Evolutionary conservation across 2,329 filamentous ascomycete genomes (phyloP).

Genomic region (Coniochaeta hoffmannii): DNA sequence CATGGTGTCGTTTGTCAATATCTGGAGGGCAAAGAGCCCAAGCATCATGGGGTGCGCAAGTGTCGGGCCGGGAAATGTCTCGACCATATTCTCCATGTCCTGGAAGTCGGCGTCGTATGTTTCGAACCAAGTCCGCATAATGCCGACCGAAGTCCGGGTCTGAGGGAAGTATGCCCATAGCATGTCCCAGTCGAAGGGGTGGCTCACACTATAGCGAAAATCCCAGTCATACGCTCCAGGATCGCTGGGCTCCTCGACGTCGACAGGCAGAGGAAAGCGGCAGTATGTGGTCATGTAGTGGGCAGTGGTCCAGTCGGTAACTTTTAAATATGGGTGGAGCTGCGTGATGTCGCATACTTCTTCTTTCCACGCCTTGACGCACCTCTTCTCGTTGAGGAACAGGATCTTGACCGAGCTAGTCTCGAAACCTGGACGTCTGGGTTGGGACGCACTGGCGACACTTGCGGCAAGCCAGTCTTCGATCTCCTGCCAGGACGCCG

Average conservation of each 20-base stretch:
- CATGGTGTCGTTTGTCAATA: slow-evolving; percentile 6
- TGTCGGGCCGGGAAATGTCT: slow-evolving; percentile 3
- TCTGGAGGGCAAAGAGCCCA: slow-evolving; percentile 5
- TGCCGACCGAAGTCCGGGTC: slow-evolving; percentile 5
- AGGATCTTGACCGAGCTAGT: no score
- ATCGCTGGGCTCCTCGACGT: neutral
- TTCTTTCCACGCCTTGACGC: no score
- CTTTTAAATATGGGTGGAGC: neutral
- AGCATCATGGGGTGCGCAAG: slow-evolving; percentile 6
- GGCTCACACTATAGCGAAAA: slow-evolving; percentile 6
- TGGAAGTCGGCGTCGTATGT: slow-evolving; percentile 5
- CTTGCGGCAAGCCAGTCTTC: no score
- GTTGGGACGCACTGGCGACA: no score
- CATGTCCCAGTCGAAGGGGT: slow-evolving; percentile 9
- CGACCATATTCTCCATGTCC: slow-evolving; percentile 3
- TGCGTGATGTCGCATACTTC: no score
- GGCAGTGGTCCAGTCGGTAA: slow-evolving; percentile 3
- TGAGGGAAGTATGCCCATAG: slow-evolving; percentile 6
- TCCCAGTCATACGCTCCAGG: neutral
- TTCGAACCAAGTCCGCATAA: slow-evolving; percentile 7
- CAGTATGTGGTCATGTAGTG: slow-evolving; percentile 7
- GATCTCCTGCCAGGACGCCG: no score
- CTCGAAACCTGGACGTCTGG: no score
- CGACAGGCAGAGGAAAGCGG: slow-evolving; percentile 3
- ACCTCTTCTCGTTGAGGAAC: no score